phyloP scores from a whole-genome alignment of 2,329 filamentous ascomycete genomes.

The Ophiostoma perfectum region DNA sequence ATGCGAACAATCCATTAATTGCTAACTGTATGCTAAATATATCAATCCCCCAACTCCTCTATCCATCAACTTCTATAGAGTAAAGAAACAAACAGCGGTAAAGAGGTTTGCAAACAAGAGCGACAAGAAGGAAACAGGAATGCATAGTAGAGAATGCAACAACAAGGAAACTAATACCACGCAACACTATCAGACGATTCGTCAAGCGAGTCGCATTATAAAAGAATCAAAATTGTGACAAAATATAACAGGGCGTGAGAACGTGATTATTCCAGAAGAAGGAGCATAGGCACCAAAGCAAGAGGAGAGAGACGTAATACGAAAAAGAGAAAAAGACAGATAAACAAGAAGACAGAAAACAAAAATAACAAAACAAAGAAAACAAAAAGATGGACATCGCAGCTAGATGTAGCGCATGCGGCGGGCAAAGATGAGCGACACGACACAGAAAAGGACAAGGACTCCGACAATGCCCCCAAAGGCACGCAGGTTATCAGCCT shows the following conservation, averaged over 20 bases:
- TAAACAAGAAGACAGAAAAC: background rate
- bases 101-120: background rate
- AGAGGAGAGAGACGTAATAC: background rate
- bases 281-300: background rate
- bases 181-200: background rate
- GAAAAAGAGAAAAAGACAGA: background rate
- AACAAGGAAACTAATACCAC: background rate
- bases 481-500: slow-evolving; percentile 46
- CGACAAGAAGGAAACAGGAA: background rate
- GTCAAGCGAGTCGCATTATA: background rate
- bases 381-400: no score
- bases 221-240: background rate
- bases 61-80: background rate
- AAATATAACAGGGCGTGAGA: background rate
- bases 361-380: background rate
- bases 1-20: no score
- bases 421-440: slow-evolving; percentile 45
- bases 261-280: background rate
- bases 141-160: background rate
- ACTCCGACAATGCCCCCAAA: slow-evolving; percentile 49
- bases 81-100: background rate
- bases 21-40: background rate
- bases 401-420: slow-evolving; percentile 42
- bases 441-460: slow-evolving; percentile 49
- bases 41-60: background rate